Conservation (phyloP, 305 asterid genomes). For the Nicotiana rustica region DNA sequence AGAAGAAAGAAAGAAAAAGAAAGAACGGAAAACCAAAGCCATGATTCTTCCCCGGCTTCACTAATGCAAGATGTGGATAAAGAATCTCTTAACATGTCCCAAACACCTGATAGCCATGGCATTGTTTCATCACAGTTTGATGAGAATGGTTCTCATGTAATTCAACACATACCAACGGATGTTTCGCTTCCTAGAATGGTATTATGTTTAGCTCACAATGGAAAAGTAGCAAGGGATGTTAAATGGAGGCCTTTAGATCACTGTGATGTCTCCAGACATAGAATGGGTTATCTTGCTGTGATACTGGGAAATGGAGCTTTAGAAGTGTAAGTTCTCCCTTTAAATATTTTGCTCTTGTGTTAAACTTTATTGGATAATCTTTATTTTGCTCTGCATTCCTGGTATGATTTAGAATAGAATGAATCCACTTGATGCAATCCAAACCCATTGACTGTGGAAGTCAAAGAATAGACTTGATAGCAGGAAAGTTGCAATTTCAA, state of each 20-base stretch:
- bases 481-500: background rate
- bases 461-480: too few species aligned
- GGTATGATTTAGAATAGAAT: slow-evolving; percentile 29
- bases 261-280: slow-evolving; percentile 55
- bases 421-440: slow-evolving; percentile 9
- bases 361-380: slow-evolving; percentile 11
- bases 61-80: slow-evolving; percentile 45
- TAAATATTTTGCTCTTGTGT: background rate
- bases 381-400: slow-evolving; percentile 19
- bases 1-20: slow-evolving; percentile 42
- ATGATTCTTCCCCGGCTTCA: slow-evolving; percentile 37
- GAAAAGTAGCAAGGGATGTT: slow-evolving; percentile 92
- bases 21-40: slow-evolving; percentile 41
- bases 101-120: slow-evolving; percentile 37
- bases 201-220: slow-evolving; percentile 89
- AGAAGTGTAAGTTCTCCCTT: slow-evolving; percentile 79
- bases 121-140: slow-evolving; percentile 44
- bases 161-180: slow-evolving; percentile 55
- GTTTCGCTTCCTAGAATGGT: slow-evolving; percentile 86
- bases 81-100: slow-evolving; percentile 42
- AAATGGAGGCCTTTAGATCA: slow-evolving; percentile 84
- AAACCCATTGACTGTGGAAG: background rate
- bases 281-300: slow-evolving; percentile 94
- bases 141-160: slow-evolving; percentile 39
- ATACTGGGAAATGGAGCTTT: slow-evolving; percentile 93